phyloP scores from a whole-genome alignment of 495 filamentous ascomycete species.

The Emericellopsis terricola region DNA sequence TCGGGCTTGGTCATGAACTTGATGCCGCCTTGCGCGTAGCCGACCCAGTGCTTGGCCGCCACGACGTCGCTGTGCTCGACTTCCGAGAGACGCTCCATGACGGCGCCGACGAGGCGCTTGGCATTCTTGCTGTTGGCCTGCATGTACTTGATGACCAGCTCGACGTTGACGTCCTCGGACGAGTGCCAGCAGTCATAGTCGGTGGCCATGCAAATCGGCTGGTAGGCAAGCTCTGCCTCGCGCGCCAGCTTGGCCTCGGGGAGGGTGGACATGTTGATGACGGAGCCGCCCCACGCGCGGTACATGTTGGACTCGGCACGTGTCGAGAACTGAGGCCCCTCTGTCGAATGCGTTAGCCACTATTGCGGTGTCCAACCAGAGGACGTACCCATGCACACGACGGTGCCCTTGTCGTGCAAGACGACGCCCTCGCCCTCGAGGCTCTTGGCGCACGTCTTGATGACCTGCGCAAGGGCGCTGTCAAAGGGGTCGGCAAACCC shows the following conservation, averaged over 20 bases:
- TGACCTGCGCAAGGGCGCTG: constrained; percentile 48
- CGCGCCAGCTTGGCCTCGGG: constrained; percentile 91
- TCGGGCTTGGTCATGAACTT: constrained; percentile 57
- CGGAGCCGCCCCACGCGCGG: constrained; percentile 71
- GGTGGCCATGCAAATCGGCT: constrained; percentile 98
- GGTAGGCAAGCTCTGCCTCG: constrained; percentile 91
- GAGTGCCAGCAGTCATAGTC: constrained; percentile 97
- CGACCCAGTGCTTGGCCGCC: constrained; percentile 56
- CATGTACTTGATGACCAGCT: constrained; percentile 97
- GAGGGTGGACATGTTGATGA: constrained; percentile 97
- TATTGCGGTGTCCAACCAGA: not conserved
- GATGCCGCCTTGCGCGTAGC: constrained; percentile 40
- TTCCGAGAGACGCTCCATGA: constrained; percentile 67
- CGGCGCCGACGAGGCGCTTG: constrained; percentile 62
- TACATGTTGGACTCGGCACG: constrained; percentile 91
- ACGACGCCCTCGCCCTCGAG: constrained; percentile 62
- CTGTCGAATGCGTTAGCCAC: constrained; percentile 14
- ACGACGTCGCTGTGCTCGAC: constrained; percentile 61
- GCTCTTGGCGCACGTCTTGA: constrained; percentile 53
- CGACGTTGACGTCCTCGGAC: constrained; percentile 66
- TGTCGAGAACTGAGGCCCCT: constrained; percentile 95
- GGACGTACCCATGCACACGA: constrained; percentile 75
- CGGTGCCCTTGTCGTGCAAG: constrained; percentile 58
- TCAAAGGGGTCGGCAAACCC: constrained; percentile 95
- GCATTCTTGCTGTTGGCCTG: constrained; percentile 78